A percentile compares a stretch with the other conserved stretches of the same genome.
Conservation (phyloP, 306 rosid genomes). For the Lathyrus sativus region DNA sequence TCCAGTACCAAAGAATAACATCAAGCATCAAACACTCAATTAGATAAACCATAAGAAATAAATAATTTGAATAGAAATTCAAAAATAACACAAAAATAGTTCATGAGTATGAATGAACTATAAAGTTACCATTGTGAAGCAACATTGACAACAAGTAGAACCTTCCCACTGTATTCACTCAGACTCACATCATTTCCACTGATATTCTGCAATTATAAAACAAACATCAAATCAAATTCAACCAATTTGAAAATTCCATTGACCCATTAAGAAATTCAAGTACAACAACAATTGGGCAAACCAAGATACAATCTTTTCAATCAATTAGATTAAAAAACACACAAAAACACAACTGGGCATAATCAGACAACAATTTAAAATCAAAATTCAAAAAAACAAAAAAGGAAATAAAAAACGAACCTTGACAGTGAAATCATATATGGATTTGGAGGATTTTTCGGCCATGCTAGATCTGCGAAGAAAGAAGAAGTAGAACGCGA, state of each 20-base stretch:
- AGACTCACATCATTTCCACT: constrained; percentile 75
- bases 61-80: neutral
- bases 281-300: constrained; percentile 2
- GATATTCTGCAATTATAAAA: constrained; percentile 61
- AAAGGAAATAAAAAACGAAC: constrained; percentile 24
- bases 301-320: neutral
- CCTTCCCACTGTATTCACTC: constrained; percentile 69
- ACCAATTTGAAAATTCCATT: neutral
- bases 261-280: constrained; percentile 29
- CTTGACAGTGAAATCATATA: constrained; percentile 84
- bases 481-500: constrained; percentile 49
- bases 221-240: neutral
- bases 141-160: constrained; percentile 81
- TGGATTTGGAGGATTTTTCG: constrained; percentile 57
- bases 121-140: constrained; percentile 78
- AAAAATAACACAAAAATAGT: neutral
- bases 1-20: neutral
- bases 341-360: constrained; percentile 5
- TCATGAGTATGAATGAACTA: constrained; percentile 1
- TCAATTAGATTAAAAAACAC: neutral
- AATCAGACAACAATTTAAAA: neutral
- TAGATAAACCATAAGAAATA: neutral
- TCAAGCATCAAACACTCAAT: constrained; percentile 8
- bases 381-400: neutral
- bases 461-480: constrained; percentile 49